These are phyloP conservation scores for Populus ilicifolia DNA, from an alignment of 345 rosid species.

Conservation along the genomic window DNA sequence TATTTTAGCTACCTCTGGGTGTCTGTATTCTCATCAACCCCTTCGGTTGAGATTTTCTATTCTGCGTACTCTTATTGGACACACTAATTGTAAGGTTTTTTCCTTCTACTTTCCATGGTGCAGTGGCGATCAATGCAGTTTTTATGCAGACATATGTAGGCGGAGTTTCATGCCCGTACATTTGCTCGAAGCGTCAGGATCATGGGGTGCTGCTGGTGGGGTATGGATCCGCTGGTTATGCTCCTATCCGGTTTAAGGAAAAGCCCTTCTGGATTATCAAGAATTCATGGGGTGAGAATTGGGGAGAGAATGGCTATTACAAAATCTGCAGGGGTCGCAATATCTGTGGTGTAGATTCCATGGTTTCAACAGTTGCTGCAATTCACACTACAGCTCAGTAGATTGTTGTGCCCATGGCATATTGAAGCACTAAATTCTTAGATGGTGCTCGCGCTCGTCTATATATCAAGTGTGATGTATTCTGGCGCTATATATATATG, in stretches of 20 bases:
- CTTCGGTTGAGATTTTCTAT: neutral
- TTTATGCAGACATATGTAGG: constrained; percentile 90
- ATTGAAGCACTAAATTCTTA: neutral
- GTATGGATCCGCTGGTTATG: constrained; percentile 72
- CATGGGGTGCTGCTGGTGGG: constrained; percentile 91
- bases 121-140: constrained; percentile 82
- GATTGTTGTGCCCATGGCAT: neutral
- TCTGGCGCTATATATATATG: neutral
- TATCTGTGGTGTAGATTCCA: constrained; percentile 78
- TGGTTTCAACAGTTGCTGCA: constrained; percentile 90
- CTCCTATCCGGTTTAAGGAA: constrained; percentile 74
- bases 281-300: constrained; percentile 85
- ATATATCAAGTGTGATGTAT: neutral
- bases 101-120: constrained; percentile 14
- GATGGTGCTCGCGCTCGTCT: neutral
- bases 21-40: neutral
- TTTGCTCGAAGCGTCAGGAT: constrained; percentile 72
- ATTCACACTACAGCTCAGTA: constrained; percentile 33
- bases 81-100: neutral
- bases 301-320: constrained; percentile 91
- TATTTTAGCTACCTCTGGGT: constrained; percentile 15
- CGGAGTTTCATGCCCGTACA: constrained; percentile 87
- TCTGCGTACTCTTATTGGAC: neutral
- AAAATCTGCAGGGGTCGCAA: constrained; percentile 82
- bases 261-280: constrained; percentile 90